Evolutionary conservation across 805 yeast genomes (phyloP), one percentile per base, ranked within the genome.

Genomic region (Candida sakaeoensis): DNA sequence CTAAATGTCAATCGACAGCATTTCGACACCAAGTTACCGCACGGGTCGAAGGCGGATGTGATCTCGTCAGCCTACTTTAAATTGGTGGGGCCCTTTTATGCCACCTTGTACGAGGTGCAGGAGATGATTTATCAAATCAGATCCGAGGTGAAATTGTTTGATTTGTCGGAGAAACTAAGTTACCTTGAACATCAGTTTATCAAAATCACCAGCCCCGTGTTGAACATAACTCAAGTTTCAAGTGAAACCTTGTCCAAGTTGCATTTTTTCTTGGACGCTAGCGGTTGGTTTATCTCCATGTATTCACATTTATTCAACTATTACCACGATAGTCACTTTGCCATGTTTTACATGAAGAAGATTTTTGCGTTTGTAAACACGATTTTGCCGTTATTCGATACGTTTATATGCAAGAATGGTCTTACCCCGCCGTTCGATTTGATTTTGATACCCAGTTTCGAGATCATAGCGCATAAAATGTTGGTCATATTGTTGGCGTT

Each of bases 1-100:
- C 35, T 58, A 17, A 72, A 68, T 42, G 47, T 32, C 25, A 32
- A 14, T 43, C 53, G 1, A 47, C 52, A 31, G 28, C 52, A 58
- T 33, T 77, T 55, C n/a, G n/a, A n/a, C n/a, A n/a, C n/a, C n/a
- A n/a, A n/a, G n/a, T n/a, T n/a, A n/a, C n/a, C n/a, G n/a, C n/a
- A n/a, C n/a, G n/a, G n/a, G n/a, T n/a, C n/a, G n/a, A n/a, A n/a
- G n/a, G n/a, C n/a, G n/a, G n/a, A n/a, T n/a, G n/a, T n/a, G n/a
- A n/a, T n/a, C n/a, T n/a, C n/a, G n/a, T 32, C 12, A 10, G 13
- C 26, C 6, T 15, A 13, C 5, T 34, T 24, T n/a, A 22, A 16
- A 24, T 8, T 34, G 16, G 13, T 34, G 8, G 18, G 25, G 6
- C 37, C 37, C 2, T n/a, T 14, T 15, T 34, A 34, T 34, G 13